Conservation (phyloP, 1,284 basidiomycete species). For the Sphagnurus paluster region DNA sequence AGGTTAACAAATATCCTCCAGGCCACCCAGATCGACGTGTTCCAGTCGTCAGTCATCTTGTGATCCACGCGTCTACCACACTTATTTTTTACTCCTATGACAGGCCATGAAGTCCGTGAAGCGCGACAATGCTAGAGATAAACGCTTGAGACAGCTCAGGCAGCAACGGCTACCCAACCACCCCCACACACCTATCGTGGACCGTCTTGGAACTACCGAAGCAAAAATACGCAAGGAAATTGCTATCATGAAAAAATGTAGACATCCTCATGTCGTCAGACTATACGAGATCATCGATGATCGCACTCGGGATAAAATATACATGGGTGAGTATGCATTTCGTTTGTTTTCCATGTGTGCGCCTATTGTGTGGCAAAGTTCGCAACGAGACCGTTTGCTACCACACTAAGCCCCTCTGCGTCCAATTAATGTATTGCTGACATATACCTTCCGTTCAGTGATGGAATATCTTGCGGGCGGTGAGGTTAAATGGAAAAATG, state of each 20-base stretch:
- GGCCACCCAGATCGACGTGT: conserved; percentile 29
- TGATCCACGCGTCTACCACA: conserved; percentile 1
- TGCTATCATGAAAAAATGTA: conserved; percentile 96
- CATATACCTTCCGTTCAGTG: conserved; percentile 46
- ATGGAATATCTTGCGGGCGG: conserved; percentile 97
- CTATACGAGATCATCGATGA: conserved; percentile 97
- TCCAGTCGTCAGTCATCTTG: conserved; percentile 33
- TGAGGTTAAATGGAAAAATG: conserved; percentile 87
- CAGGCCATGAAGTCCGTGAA: conserved; percentile 87
- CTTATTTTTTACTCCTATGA: conserved; percentile 3
- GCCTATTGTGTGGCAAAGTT: conserved; percentile 3
- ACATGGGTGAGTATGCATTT: conserved; percentile 72
- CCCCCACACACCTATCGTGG: conserved; percentile 53
- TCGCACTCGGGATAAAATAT: conserved; percentile 85
- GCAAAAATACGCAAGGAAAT: conserved; percentile 88
- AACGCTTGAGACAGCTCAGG: conserved; percentile 62
- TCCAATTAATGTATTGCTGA: conserved; percentile 3
- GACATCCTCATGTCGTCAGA: conserved; percentile 90
- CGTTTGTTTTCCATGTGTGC: conserved; percentile 6
- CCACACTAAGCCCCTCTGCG: background rate
- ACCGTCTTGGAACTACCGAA: conserved; percentile 71
- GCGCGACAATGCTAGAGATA: conserved; percentile 39
- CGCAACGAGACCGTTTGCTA: background rate
- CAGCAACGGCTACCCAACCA: conserved; percentile 52
- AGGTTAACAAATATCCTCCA: conserved; percentile 38